Base-by-base conservation (phyloP, 1,284 basidiomycete species). In the Puccinia horiana region DNA sequence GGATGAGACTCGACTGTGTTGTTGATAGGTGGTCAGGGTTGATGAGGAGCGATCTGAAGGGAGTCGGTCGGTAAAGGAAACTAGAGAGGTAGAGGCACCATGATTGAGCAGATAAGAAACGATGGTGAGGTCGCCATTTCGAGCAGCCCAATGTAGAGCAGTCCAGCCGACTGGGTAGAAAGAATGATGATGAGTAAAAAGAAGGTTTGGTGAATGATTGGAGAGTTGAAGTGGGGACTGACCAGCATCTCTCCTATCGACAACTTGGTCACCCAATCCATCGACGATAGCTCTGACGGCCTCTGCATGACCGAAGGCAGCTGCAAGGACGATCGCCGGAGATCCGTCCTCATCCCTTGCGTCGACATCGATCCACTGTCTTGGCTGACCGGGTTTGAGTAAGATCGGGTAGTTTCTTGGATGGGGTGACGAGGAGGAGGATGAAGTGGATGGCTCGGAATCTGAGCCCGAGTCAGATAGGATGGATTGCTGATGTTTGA, bases 21-120 rank as follows among this genome's bases (percentile, higher is more conserved):
- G 49, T 29, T 9, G 49, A 16, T 23, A 44, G 32, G 37, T 40
- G 29, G 52, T 44, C 1, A 61, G 40, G 18, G 47, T 63, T 32
- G 69, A 72, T 12, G 77, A 67, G 49, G 69, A 47, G 44, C 44
- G 29, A 32, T 56, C 49, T 0, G 77, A 89, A 2, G 95, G 91
- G 0, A 92, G 94, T 42, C 96, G 88, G 26, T 93, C 92, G 40
- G 92, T 91, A 83, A 89, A 90, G 23, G 94, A 96, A 54, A 91
- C 86, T 1, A 91, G 90, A 80, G 93, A 91, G 0, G 93, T 91
- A 16, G 93, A 94, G 81, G 93, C 93, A 58, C 95, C 95, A 84
- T 94, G 93, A 23, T 94, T 96, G 87, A 98, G 92, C 37, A 99
- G 89, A 88, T 94, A 93, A 0, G 95, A 94, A 49, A 98, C 91